phyloP scores from a whole-genome alignment of 1,139 yeast genomes.

The Candida freyschussii region DNA sequence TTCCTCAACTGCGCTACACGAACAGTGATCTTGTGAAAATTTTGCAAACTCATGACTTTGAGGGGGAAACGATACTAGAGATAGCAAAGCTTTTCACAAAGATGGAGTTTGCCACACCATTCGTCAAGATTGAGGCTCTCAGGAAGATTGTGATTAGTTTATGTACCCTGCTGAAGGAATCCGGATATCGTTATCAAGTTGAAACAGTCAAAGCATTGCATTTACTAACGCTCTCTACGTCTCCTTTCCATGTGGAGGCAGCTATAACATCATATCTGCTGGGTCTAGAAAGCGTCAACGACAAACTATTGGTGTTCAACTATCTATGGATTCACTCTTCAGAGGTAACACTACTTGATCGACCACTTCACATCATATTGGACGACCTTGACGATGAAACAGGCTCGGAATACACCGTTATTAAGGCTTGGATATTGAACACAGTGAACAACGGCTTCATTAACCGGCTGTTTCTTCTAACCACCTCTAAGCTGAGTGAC shows the following conservation, averaged over 20 bases:
- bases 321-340: constrained; percentile 60
- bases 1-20: constrained; percentile 37
- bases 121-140: constrained; percentile 15
- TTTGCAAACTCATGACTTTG: constrained; percentile 8
- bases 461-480: constrained; percentile 53
- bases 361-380: constrained; percentile 64
- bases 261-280: constrained; percentile 48
- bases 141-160: constrained; percentile 17
- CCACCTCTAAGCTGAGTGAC: constrained; percentile 27
- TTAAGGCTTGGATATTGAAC: constrained; percentile 53
- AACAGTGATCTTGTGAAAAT: constrained; percentile 11
- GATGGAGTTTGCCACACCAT: constrained; percentile 18
- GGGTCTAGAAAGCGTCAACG: constrained; percentile 32
- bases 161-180: constrained; percentile 10
- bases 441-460: constrained; percentile 50
- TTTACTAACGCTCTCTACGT: constrained; percentile 17
- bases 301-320: constrained; percentile 45
- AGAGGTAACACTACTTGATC: constrained; percentile 40
- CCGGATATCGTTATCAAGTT: constrained; percentile 20
- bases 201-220: constrained; percentile 23
- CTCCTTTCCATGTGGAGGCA: constrained; percentile 50
- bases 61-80: constrained; percentile 9
- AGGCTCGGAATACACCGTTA: constrained; percentile 40
- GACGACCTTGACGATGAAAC: constrained; percentile 52
- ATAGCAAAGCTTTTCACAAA: constrained; percentile 18